Evolutionary conservation across 371 early-diverging fungal genomes (phyloP), one percentile per base, ranked within the genome.

Genomic region (Mucor saturninus): DNA sequence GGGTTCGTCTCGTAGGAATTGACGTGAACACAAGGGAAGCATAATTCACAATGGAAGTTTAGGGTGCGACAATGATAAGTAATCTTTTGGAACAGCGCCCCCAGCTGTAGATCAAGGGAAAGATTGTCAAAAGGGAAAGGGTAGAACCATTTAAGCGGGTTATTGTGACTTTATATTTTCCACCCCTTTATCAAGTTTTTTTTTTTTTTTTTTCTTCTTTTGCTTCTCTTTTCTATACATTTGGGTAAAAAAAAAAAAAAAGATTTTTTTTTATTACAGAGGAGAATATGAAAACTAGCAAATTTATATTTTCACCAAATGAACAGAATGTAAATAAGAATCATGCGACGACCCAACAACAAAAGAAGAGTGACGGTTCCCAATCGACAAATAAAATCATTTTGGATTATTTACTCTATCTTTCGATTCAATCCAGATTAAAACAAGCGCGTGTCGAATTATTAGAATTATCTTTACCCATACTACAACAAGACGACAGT

Each of bases 341-440:
- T 5, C 9, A 58, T 45, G 48, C 37, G 35, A 58, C 15, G 2
- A 46, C 21, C 30, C 48, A 9, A 21, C 32, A 40, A 35, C 46
- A 35, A 49, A 15, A 37, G 11, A 29, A 50, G 50, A 30, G 29
- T 30, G 28, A 21, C 6, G 13, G 15, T 15, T 37, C 58, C 5
- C 54, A 55, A 51, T 70, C 86, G 7, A 87, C 87, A 5, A 85
- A 85, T 56, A 85, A 85, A 59, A 80, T 85, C 40, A 87, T 87
- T 64, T 65, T 87, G 39, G 85, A 87, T 66, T 85, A 87, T 54
- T 72, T 85, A 46, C 75, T 87, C 49, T 84, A 82, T 62, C 69
- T 85, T 7, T 87, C 87, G 5, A 87, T 85, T 55, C 85, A 85
- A 65, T 84, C 87, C 26, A 73, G 85, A 49, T 72, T 69, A 45